phyloP scores from a whole-genome alignment of 305 asterid species.

The Petunia hybrid region DNA sequence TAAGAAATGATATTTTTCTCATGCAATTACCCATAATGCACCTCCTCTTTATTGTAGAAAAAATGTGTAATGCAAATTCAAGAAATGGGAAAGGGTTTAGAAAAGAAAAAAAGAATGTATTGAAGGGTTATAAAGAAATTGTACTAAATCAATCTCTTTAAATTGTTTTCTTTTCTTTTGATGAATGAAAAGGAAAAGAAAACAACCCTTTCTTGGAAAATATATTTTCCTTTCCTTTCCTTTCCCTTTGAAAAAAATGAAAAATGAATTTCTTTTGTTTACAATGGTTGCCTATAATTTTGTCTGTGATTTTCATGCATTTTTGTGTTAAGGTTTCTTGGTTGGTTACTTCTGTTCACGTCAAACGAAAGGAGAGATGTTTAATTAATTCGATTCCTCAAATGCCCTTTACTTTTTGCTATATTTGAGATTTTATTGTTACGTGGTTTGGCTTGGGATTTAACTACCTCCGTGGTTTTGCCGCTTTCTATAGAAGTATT shows the following conservation, averaged over 20 bases:
- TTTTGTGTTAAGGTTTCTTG: conserved; percentile 27
- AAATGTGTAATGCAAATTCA: not conserved
- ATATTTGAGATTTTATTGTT: not conserved
- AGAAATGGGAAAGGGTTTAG: conserved; percentile 32
- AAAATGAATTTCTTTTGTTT: not conserved
- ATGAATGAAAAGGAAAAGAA: conserved; percentile 27
- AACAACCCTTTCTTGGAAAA: conserved; percentile 2
- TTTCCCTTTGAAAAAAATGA: conserved; percentile 23
- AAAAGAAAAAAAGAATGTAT: conserved; percentile 24
- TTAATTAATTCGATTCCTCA: not conserved
- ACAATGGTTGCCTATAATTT: not conserved
- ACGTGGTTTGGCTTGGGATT: not conserved
- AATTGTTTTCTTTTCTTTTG: conserved; percentile 32
- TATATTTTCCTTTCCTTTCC: conserved; percentile 31
- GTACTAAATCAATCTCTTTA: not conserved
- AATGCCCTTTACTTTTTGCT: conserved; percentile 2
- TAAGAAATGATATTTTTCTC: not conserved
- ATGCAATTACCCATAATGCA: conserved; percentile 6
- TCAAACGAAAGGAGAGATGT: conserved; percentile 30
- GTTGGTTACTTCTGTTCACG: conserved; percentile 36
- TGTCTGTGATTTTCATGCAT: not conserved
- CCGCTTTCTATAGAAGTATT: not conserved
- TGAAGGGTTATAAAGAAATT: conserved; percentile 7
- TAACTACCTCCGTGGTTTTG: not conserved
- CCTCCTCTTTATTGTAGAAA: not conserved